Evolutionary conservation across 805 yeast species (phyloP).

Genomic region (Ogataea paraovalis): DNA sequence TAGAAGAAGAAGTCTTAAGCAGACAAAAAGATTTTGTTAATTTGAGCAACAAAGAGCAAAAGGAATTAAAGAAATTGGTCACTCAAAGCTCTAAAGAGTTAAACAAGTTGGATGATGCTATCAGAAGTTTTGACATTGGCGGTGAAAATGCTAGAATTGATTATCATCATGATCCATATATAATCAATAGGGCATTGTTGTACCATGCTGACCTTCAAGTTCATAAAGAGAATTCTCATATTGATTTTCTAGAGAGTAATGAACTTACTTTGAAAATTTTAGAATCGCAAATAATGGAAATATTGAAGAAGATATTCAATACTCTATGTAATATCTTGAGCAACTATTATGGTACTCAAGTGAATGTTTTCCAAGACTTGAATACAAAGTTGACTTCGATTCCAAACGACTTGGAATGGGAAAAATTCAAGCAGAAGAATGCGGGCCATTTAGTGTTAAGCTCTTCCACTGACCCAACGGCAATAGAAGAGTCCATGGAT

Average conservation of each 20-base stretch:
- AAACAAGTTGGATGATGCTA: constrained; percentile 19
- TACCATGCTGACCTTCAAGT: constrained; percentile 39
- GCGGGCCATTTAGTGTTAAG: constrained; percentile 31
- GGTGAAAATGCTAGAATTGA: constrained; percentile 26
- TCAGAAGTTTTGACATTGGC: constrained; percentile 16
- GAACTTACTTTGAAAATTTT: constrained; percentile 38
- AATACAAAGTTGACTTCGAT: constrained; percentile 31
- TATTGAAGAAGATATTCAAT: constrained; percentile 36
- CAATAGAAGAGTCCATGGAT: constrained; percentile 1
- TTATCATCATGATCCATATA: constrained; percentile 43
- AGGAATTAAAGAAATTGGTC: constrained; percentile 35
- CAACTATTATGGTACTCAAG: constrained; percentile 28
- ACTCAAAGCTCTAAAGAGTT: constrained; percentile 31
- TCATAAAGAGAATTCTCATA: constrained; percentile 41
- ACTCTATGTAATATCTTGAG: constrained; percentile 27
- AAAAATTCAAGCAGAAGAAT: constrained; percentile 33
- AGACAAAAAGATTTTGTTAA: constrained; percentile 39
- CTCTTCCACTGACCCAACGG: constrained; percentile 7
- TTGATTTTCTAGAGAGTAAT: constrained; percentile 39
- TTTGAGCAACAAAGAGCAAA: constrained; percentile 35
- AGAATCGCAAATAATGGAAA: constrained; percentile 41
- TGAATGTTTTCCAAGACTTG: constrained; percentile 29
- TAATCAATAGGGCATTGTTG: constrained; percentile 36
- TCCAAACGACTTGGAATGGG: constrained; percentile 43
- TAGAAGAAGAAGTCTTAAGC: constrained; percentile 36